phyloP scores from a whole-genome alignment of 1,284 basidiomycete species.

The Tetrapyrgos nigripes region DNA sequence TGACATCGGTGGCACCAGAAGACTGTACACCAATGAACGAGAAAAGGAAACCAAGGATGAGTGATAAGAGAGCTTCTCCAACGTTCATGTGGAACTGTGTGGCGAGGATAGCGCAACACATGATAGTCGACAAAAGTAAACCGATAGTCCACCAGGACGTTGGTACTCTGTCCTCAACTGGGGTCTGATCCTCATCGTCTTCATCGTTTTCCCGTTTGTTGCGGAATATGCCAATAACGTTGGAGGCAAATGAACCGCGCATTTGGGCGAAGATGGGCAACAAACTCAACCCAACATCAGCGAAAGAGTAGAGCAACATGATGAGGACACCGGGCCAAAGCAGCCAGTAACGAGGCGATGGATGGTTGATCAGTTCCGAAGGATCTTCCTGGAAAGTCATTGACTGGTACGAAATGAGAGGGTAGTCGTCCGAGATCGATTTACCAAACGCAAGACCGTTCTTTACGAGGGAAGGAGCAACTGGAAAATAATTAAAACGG shows the following conservation, averaged over 20 bases:
- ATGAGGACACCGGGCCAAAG: slow-evolving; percentile 72
- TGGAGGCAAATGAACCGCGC: slow-evolving; percentile 18
- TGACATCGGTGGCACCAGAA: slow-evolving; percentile 63
- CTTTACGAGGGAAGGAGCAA: slow-evolving; percentile 62
- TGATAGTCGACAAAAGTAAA: slow-evolving; percentile 53
- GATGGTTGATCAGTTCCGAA: slow-evolving; percentile 42
- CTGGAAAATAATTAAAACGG: slow-evolving; percentile 26
- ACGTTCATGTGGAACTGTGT: slow-evolving; percentile 66
- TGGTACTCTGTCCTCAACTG: slow-evolving; percentile 61
- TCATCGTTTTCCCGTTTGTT: slow-evolving; percentile 31
- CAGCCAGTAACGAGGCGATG: slow-evolving; percentile 73
- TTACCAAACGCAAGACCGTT: slow-evolving; percentile 56
- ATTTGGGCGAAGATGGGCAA: slow-evolving; percentile 37
- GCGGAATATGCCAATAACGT: slow-evolving; percentile 37
- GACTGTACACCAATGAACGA: slow-evolving; percentile 75
- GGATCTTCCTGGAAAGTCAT: slow-evolving; percentile 52
- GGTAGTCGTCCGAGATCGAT: slow-evolving; percentile 47
- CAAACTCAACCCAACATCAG: slow-evolving; percentile 49
- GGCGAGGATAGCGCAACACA: slow-evolving; percentile 61
- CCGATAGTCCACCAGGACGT: slow-evolving; percentile 61
- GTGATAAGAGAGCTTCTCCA: slow-evolving; percentile 59
- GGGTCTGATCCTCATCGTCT: slow-evolving; percentile 55
- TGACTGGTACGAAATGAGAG: slow-evolving; percentile 47
- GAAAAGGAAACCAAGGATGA: slow-evolving; percentile 70
- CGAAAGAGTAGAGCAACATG: slow-evolving; percentile 57